Base-by-base conservation (phyloP, 2,329 filamentous ascomycete species). In the Emericellopsis atlantica region DNA sequence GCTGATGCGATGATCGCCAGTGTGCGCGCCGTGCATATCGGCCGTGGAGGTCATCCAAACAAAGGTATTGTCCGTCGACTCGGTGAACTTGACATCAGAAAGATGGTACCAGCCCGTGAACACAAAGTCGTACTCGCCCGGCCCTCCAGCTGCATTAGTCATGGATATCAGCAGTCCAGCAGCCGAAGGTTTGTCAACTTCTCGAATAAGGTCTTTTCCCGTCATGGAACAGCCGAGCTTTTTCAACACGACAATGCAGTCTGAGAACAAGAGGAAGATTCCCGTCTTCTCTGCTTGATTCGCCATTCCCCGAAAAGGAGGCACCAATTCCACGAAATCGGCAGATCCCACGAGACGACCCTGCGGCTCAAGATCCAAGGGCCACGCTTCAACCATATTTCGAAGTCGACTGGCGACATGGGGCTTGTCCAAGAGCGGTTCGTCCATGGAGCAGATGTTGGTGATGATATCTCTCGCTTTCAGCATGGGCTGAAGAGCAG, bases 381-480 rank as follows among this genome's bases (percentile, higher is more conserved):
- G 86, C 86, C 87, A 94, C 36, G 72, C 76, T 51, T 85, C 78
- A 34, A 93, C 74, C 58, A 92, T 74, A 48, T 81, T 81, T 46
- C 81, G 80, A 37, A 95, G 65, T 34, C 84, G 79, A 49, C 79
- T 82, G 29, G 82, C 74, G 36, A 86, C 70, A 49, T 85, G 83
- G 9, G 80, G 79, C 49, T 87, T 84, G 52, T 86, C 82, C 4
- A 67, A 75, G 51, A 59, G 69, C 52, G 53, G 84, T 55, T 64
- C 84, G 51, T 95, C 90, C 64, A 95, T 81, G 14, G 90, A 93
- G 60, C 92, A 98, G 35, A 98, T 98, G 41, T 94, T 92, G 16
- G 89, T 88, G 49, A 98, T 88, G 40, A 95, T 84, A 57, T 96
- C 92, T 48, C 90, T 76, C 1, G 92, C 89, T 55, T 87, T 89